Conservation (phyloP, 306 rosid species). For the Biancaea sappan region DNA sequence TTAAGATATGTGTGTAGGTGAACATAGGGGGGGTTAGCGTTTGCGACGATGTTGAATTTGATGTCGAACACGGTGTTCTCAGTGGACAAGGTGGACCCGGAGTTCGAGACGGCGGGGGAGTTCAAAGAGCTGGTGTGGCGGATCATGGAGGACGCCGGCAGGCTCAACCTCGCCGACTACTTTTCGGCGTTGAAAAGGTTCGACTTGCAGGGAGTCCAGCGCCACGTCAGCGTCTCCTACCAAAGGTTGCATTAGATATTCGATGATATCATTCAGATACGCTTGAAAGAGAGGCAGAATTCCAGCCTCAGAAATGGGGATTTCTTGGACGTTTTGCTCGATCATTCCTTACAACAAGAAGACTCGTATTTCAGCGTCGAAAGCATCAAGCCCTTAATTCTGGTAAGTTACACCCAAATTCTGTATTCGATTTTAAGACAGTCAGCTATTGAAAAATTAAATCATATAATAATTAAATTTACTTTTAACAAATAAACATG, state of each 20-base stretch:
- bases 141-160: slow-evolving; percentile 70
- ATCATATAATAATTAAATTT: too few relatives aligned
- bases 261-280: slow-evolving; percentile 41
- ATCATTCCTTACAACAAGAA: slow-evolving; percentile 37
- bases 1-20: slow-evolving; percentile 31
- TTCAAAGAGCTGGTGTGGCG: slow-evolving; percentile 64
- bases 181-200: slow-evolving; percentile 50
- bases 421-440: too few relatives aligned
- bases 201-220: slow-evolving; percentile 55
- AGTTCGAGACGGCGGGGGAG: slow-evolving; percentile 51
- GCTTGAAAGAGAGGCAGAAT: slow-evolving; percentile 31
- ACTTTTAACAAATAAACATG: too few relatives aligned
- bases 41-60: slow-evolving; percentile 55
- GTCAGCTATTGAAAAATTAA: too few relatives aligned
- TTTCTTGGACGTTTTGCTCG: slow-evolving; percentile 60
- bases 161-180: slow-evolving; percentile 53
- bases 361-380: slow-evolving; percentile 38
- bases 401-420: too few relatives aligned
- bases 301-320: slow-evolving; percentile 27
- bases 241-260: slow-evolving; percentile 54
- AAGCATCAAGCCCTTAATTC: slow-evolving; percentile 54
- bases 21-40: slow-evolving; percentile 43
- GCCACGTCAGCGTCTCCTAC: slow-evolving; percentile 52
- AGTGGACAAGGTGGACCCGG: slow-evolving; percentile 55
- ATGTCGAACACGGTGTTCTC: slow-evolving; percentile 61